Conservation (phyloP, 805 yeast species). For the Candida corydali region DNA sequence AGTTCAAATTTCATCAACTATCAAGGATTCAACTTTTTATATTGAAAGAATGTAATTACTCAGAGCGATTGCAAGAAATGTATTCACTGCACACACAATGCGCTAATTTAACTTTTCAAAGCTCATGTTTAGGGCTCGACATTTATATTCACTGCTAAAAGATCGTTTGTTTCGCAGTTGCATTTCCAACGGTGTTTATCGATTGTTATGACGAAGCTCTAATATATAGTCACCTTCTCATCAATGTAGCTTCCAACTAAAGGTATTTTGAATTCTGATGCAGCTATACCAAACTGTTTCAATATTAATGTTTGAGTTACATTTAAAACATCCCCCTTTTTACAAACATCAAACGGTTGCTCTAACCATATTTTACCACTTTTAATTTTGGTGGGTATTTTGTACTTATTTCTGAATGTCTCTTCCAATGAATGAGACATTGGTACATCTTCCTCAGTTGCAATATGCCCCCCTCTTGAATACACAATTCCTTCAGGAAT, state of each 20-base stretch:
- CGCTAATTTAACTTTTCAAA: too few species aligned
- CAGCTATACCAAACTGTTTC: conserved; percentile 94
- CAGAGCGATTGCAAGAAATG: too few species aligned
- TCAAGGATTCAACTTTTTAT: too few species aligned
- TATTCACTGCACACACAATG: too few species aligned
- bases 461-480: conserved; percentile 91
- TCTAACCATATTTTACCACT: conserved; percentile 80
- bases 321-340: conserved; percentile 74
- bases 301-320: conserved; percentile 87
- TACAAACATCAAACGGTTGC: conserved; percentile 76
- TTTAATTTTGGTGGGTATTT: conserved; percentile 87
- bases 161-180: too few species aligned
- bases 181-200: too few species aligned
- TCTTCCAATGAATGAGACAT: conserved; percentile 95
- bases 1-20: too few species aligned
- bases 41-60: too few species aligned
- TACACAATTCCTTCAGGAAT: conserved; percentile 89
- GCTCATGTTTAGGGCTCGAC: too few species aligned
- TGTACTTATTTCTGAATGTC: conserved; percentile 81
- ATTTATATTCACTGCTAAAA: too few species aligned
- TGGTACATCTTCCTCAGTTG: conserved; percentile 91
- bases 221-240: conserved; percentile 2
- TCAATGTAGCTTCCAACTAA: conserved; percentile 62
- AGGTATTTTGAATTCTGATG: conserved; percentile 82
- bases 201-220: too few species aligned